phyloP scores from a whole-genome alignment of 805 yeast species.

The Hanseniaspora thailandica region DNA sequence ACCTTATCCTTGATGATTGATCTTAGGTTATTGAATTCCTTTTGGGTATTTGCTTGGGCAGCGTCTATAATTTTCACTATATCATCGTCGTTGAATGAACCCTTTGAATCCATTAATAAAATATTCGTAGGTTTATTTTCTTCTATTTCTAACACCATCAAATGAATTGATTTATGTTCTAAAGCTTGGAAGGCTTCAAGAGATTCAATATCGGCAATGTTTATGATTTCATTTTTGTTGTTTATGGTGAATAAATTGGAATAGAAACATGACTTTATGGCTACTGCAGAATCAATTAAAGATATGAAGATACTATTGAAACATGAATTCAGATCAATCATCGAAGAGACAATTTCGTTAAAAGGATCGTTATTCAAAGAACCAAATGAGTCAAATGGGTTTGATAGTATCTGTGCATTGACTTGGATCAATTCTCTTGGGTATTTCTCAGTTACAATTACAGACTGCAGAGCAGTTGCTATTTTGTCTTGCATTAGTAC shows the following conservation, averaged over 20 bases:
- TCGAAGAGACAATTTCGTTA: constrained; percentile 25
- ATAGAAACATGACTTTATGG: constrained; percentile 50
- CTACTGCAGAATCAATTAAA: constrained; percentile 67
- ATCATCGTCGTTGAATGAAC: constrained; percentile 49
- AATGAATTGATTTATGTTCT: constrained; percentile 47
- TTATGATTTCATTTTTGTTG: constrained; percentile 27
- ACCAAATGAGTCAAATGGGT: constrained; percentile 20
- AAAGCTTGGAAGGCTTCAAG: constrained; percentile 27
- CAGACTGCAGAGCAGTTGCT: constrained; percentile 46
- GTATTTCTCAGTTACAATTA: constrained; percentile 49
- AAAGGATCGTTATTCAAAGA: constrained; percentile 28
- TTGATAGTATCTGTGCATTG: constrained; percentile 50
- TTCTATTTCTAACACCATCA: constrained; percentile 47
- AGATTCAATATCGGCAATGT: constrained; percentile 34
- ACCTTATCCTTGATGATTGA: constrained; percentile 38
- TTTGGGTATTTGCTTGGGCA: constrained; percentile 39
- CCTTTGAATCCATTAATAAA: constrained; percentile 60
- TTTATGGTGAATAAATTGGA: constrained; percentile 35
- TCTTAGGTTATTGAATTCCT: constrained; percentile 37
- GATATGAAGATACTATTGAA: constrained; percentile 68
- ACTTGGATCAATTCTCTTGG: constrained; percentile 73
- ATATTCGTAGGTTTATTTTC: constrained; percentile 42
- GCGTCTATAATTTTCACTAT: constrained; percentile 41
- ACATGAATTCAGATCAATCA: constrained; percentile 52
- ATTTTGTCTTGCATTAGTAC: constrained; percentile 62